Evolutionary conservation across 805 yeast species (phyloP).

Genomic region (Huiozyma sinensis): DNA sequence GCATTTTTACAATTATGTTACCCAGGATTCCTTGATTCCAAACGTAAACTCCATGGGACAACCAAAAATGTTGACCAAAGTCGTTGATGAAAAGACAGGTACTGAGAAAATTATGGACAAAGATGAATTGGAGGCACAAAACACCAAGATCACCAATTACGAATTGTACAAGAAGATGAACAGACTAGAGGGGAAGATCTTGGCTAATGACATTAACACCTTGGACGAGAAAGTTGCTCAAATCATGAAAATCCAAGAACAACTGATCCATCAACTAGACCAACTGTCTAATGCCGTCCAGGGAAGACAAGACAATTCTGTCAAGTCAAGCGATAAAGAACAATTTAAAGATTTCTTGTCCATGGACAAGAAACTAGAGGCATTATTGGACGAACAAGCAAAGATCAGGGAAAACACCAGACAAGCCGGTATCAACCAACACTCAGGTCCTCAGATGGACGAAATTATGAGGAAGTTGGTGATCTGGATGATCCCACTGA

Average conservation of each 20-base stretch:
- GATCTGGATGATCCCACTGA: constrained; percentile 27
- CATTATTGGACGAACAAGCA: constrained; percentile 21
- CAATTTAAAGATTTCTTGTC: constrained; percentile 22
- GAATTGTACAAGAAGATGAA: constrained; percentile 24
- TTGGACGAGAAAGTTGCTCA: constrained; percentile 19
- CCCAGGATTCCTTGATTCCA: constrained; percentile 47
- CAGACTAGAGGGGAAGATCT: constrained; percentile 27
- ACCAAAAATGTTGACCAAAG: constrained; percentile 37
- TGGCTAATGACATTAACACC: constrained; percentile 26
- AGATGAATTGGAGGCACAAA: constrained; percentile 17
- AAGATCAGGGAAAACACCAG: constrained; percentile 19
- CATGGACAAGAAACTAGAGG: constrained; percentile 25
- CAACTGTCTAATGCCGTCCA: constrained; percentile 9
- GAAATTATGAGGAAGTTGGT: constrained; percentile 24
- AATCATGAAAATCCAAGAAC: constrained; percentile 15
- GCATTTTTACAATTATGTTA: constrained; percentile 42
- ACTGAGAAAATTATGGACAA: constrained; percentile 24
- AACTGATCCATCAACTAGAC: constrained; percentile 15
- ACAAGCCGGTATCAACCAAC: constrained; percentile 2
- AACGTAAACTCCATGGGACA: constrained; percentile 39
- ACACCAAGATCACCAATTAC: constrained; percentile 16
- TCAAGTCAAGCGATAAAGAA: constrained; percentile 4
- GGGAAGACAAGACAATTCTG: neutral
- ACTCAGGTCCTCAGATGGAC: constrained; percentile 23
- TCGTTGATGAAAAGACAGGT: constrained; percentile 30